phyloP scores from a whole-genome alignment of 257 asterid species.

The Fraxinus quadrangulata region DNA sequence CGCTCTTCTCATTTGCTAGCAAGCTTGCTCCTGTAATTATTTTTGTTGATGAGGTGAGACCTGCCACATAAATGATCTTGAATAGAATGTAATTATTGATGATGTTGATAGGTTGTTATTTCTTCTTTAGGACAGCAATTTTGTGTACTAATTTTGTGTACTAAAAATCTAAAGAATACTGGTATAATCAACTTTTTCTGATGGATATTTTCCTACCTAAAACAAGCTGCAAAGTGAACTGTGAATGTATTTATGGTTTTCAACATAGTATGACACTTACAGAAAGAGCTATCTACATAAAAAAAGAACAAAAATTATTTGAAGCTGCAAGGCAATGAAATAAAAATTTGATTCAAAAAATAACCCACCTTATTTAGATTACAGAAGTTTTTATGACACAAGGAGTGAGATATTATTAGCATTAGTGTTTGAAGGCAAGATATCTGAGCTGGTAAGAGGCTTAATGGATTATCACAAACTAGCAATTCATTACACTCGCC shows the following conservation, averaged over 20 bases:
- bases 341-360: too few relatives aligned
- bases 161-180: neutral
- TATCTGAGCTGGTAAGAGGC: neutral
- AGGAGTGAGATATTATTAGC: neutral
- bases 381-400: neutral
- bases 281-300: neutral
- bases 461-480: neutral
- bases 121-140: neutral
- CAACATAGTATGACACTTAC: neutral
- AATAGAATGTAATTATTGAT: neutral
- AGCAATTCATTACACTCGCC: neutral
- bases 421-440: neutral
- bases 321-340: too few relatives aligned
- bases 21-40: constrained; percentile 94
- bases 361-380: too few relatives aligned
- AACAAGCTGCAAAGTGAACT: neutral
- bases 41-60: constrained; percentile 92
- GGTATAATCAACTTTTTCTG: neutral
- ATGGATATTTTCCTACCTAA: neutral
- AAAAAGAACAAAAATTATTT: too few relatives aligned
- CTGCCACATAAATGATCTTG: constrained; percentile 14
- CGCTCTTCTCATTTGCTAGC: constrained; percentile 97
- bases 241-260: neutral
- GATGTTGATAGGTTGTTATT: neutral
- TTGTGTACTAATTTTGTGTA: neutral